A percentile compares a stretch with the other conserved stretches of the same genome.
phyloP scores from a whole-genome alignment of 345 rosid genomes.

The Citrus trifoliata region DNA sequence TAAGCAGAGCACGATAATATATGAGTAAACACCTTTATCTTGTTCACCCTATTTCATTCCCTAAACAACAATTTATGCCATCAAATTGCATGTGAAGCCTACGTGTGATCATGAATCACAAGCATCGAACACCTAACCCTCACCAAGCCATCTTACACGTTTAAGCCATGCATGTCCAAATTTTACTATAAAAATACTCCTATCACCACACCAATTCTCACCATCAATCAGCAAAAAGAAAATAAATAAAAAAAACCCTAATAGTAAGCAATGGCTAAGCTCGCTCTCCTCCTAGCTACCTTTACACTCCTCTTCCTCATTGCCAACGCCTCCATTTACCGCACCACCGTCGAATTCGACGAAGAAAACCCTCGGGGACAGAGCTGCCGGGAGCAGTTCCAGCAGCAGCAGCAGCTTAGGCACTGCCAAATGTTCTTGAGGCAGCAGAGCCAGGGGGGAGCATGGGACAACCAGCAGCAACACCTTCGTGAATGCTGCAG shows the following conservation, averaged over 20 bases:
- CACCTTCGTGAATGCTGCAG: constrained; percentile 24
- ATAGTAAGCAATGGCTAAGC: constrained; percentile 21
- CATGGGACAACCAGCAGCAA: not conserved
- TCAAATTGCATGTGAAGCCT: constrained; percentile 12
- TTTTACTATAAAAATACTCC: constrained; percentile 10
- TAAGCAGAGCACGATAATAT: no score
- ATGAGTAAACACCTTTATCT: no score
- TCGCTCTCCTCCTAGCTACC: constrained; percentile 16
- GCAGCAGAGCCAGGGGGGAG: not conserved
- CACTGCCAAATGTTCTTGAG: not conserved
- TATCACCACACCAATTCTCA: not conserved
- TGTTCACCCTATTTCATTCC: no score
- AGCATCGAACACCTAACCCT: not conserved
- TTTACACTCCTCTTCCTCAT: constrained; percentile 24
- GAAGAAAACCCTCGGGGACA: not conserved
- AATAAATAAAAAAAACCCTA: no score
- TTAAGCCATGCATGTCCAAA: constrained; percentile 20
- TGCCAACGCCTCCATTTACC: constrained; percentile 30
- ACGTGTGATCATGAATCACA: not conserved
- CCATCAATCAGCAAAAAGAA: not conserved
- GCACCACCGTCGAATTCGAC: constrained; percentile 25
- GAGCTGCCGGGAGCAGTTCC: constrained; percentile 22
- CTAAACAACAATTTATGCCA: not conserved
- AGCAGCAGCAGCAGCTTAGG: constrained; percentile 22
- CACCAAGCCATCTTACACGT: constrained; percentile 18